Base-by-base conservation (phyloP, 257 asterid species). In the Nemophila menziesii region DNA sequence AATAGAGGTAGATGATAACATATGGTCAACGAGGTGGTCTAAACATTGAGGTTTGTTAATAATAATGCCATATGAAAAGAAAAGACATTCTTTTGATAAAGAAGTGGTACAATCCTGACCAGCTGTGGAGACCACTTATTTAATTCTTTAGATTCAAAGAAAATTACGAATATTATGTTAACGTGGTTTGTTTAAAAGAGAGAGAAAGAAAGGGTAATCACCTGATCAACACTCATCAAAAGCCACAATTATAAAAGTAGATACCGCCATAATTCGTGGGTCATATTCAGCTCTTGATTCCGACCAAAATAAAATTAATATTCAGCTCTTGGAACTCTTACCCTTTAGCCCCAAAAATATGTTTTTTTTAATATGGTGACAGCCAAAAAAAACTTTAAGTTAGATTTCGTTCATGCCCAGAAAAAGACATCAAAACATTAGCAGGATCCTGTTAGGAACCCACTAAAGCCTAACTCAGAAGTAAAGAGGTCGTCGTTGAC, bases 51-150 rank as follows among this genome's bases (percentile, higher is more conserved):
- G 39, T 39, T 46, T 23, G 29, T 19, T 15, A 16, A 48, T 57
- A 71, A 69, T 71, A 61, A 78, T 59, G 67, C 41, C 60, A 61
- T 29, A 23, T 54, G 52, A 48, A 46, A 62, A 56, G 52, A 48
- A 46, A 62, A 55, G 62, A 63, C 66, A 57, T 44, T 23, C 26
- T 37, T 23, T 60, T 47, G 19, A 26, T 37, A 68, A 62, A 50
- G 58, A 58, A 48, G 46, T 39, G 41, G 34, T 46, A 54, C 52
- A 53, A 60, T 13, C 12, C 36, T 29, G 36, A 29, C 8, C 36
- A 46, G 41, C 51, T 44, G 26, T 63, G 64, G 56, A 33, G 48
- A 44, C 18, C 46, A 48, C 15, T 39, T 47, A 23, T 41, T 49
- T 27, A 21, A 8, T n/a, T 62, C 37, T 36, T 42, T 44, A 21